A percentile compares a stretch with the other conserved stretches of the same genome.
Evolutionary conservation across 371 early-diverging fungal genomes (phyloP).

Genomic region (Mucor lusitanicus): DNA sequence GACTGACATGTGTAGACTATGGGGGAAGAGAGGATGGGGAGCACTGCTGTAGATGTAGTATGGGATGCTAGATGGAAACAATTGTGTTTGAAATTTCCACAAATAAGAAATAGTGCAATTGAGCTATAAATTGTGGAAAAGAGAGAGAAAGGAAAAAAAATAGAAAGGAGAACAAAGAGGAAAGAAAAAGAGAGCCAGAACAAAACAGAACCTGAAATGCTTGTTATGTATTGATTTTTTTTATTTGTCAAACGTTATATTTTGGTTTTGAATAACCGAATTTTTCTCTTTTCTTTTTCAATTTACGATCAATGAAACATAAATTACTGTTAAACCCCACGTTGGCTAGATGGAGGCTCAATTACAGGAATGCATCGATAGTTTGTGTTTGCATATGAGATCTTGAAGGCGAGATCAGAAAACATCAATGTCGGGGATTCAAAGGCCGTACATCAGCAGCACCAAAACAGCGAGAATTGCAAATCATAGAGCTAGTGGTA

Average conservation of each 20-base stretch:
- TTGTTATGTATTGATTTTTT: neutral
- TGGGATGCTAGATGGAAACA: neutral
- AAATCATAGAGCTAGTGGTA: no score
- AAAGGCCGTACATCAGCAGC: neutral
- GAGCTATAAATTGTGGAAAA: neutral
- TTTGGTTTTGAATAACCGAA: neutral
- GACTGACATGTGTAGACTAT: conserved; percentile 8
- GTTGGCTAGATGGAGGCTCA: neutral
- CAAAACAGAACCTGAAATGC: neutral
- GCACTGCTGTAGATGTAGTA: neutral
- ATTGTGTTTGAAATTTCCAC: neutral
- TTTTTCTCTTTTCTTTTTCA: neutral
- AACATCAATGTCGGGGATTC: neutral
- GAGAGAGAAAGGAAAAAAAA: neutral
- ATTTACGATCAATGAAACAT: neutral
- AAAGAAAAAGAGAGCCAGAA: neutral
- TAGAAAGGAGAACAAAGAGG: neutral
- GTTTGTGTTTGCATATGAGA: neutral
- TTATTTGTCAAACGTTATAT: neutral
- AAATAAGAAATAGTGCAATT: neutral
- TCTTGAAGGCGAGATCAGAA: neutral
- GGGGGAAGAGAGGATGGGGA: neutral
- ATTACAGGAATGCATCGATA: neutral
- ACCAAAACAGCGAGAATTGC: neutral
- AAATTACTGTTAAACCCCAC: conserved; percentile 5